phyloP scores from a whole-genome alignment of 768 basidiomycete genomes.

The Jaapia argillacea region DNA sequence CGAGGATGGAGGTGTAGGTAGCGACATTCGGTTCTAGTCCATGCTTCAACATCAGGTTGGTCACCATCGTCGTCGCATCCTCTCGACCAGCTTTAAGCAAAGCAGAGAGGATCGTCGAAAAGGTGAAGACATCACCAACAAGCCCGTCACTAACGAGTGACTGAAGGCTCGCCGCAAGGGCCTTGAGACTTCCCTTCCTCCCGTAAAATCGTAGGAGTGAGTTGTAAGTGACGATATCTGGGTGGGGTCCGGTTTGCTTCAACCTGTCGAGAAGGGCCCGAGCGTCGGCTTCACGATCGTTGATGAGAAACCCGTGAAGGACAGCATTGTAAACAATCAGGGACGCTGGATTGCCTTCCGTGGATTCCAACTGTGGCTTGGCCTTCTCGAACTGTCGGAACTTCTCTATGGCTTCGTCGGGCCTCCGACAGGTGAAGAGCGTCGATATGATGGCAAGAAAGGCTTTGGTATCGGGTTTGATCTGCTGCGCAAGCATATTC shows the following conservation, averaged over 20 bases:
- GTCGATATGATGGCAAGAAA: slow-evolving; percentile 65
- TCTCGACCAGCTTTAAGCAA: slow-evolving; percentile 56
- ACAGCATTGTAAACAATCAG: slow-evolving; percentile 64
- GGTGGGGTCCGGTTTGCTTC: slow-evolving; percentile 38
- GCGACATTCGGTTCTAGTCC: slow-evolving; percentile 66
- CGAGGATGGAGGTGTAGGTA: slow-evolving; percentile 73
- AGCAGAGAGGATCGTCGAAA: slow-evolving; percentile 76
- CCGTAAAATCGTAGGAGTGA: slow-evolving; percentile 64
- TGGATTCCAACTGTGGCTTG: slow-evolving; percentile 8
- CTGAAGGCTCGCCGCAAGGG: slow-evolving; percentile 46
- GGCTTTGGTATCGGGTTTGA: slow-evolving; percentile 49
- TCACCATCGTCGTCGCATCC: slow-evolving; percentile 55
- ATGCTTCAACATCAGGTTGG: slow-evolving; percentile 68
- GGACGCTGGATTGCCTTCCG: slow-evolving; percentile 6
- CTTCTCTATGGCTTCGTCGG: slow-evolving; percentile 38
- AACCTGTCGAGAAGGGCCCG: slow-evolving; percentile 26
- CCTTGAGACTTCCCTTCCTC: slow-evolving; percentile 50
- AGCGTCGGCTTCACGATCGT: slow-evolving; percentile 29
- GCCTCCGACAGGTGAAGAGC: slow-evolving; percentile 40
- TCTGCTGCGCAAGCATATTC: slow-evolving; percentile 44
- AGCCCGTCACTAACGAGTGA: slow-evolving; percentile 45
- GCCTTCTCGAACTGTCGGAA: slow-evolving; percentile 40
- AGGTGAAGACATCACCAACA: slow-evolving; percentile 74
- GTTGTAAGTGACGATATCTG: slow-evolving; percentile 75
- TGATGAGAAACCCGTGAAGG: slow-evolving; percentile 52